Percentiles rank a stretch among this genome's conserved stretches.
Evolutionary conservation across 192 early-diverging fungal species (phyloP).

Genomic region (Podila epicladia): DNA sequence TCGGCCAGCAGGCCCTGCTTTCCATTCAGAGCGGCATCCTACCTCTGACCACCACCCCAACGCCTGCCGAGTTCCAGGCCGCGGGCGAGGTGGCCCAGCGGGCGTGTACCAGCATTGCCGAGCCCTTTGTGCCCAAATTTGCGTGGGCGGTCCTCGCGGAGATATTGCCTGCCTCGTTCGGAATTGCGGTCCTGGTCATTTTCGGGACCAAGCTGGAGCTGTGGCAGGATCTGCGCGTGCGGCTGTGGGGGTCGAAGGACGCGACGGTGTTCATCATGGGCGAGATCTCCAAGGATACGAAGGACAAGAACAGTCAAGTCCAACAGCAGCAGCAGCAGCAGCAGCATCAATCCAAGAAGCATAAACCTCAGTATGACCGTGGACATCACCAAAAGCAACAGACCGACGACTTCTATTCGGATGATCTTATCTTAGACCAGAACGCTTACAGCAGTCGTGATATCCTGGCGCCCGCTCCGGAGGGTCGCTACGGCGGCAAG

Average conservation of each 20-base stretch:
- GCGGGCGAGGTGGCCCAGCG: constrained; percentile 19
- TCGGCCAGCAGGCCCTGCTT: not conserved
- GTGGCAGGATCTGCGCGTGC: constrained; percentile 22
- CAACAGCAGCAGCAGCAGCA: constrained; percentile 5
- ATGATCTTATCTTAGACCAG: not conserved
- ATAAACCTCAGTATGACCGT: not conserved
- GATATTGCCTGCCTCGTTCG: constrained; percentile 13
- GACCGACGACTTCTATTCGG: constrained; percentile 11
- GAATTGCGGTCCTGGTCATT: constrained; percentile 16
- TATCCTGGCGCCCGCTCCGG: not conserved
- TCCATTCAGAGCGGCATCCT: not conserved
- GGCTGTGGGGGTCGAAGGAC: constrained; percentile 11
- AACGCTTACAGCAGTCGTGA: constrained; percentile 7
- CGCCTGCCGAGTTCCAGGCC: constrained; percentile 6
- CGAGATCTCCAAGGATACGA: constrained; percentile 14
- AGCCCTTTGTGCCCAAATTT: constrained; percentile 25
- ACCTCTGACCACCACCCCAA: not conserved
- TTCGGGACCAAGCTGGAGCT: constrained; percentile 38
- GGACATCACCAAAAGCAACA: not conserved
- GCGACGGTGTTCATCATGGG: constrained; percentile 16
- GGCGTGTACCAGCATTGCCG: constrained; percentile 11
- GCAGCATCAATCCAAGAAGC: not conserved
- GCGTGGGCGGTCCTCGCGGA: constrained; percentile 26
- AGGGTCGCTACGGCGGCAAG: constrained; percentile 3
- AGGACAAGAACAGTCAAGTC: not conserved